These are phyloP conservation scores for Thalassiosira profunda DNA, from an alignment of 108 stramenopile genomes.

Conservation along the genomic window DNA sequence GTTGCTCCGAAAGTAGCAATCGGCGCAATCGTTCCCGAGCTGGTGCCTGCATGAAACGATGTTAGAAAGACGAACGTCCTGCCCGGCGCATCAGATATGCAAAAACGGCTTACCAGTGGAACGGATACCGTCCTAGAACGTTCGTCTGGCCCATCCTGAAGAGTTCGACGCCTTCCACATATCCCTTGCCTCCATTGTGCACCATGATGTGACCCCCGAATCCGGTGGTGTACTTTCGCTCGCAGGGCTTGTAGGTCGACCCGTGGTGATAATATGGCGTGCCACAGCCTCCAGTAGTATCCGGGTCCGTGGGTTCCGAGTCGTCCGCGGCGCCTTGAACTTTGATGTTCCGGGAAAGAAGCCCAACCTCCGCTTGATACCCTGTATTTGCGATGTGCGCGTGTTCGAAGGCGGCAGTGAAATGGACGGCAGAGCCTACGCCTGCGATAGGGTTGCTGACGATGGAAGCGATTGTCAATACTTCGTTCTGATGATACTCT, in stretches of 20 bases:
- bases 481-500: slow-evolving; percentile 42
- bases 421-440: slow-evolving; percentile 29
- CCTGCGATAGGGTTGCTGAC: slow-evolving; percentile 6
- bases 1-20: slow-evolving; percentile 48
- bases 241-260: slow-evolving; percentile 25
- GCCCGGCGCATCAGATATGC: neutral
- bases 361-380: slow-evolving; percentile 63
- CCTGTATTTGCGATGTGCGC: slow-evolving; percentile 40
- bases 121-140: slow-evolving; percentile 53
- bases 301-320: slow-evolving; percentile 51
- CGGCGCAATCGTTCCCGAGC: slow-evolving; percentile 28
- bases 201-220: slow-evolving; percentile 61
- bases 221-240: slow-evolving; percentile 34
- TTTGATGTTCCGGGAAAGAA: slow-evolving; percentile 49
- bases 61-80: too few relatives aligned
- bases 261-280: slow-evolving; percentile 8
- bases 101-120: slow-evolving; percentile 43
- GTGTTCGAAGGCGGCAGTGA: slow-evolving; percentile 22
- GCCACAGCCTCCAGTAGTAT: slow-evolving; percentile 27
- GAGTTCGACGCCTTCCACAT: slow-evolving; percentile 48
- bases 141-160: slow-evolving; percentile 68
- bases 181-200: slow-evolving; percentile 17
- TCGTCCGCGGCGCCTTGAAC: slow-evolving; percentile 44
- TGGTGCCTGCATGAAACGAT: too few relatives aligned
- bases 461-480: slow-evolving; percentile 24